A percentile compares a stretch with the other conserved stretches of the same genome.
Evolutionary conservation across 2,329 filamentous ascomycete species (phyloP).

Genomic region (Gremmenia infestans): DNA sequence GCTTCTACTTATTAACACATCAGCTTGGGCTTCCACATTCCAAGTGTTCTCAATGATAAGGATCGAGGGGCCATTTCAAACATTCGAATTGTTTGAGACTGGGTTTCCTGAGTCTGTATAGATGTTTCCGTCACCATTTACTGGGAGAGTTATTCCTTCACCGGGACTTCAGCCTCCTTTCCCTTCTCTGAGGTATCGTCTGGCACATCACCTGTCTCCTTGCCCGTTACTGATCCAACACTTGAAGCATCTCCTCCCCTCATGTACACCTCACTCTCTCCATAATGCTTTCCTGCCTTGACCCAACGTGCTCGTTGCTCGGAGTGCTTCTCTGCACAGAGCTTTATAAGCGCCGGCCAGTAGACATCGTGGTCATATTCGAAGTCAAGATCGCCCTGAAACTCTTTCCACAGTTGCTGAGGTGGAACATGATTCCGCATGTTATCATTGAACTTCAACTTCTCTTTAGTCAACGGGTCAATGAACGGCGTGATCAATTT

Average conservation of each 20-base stretch:
- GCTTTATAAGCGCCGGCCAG: conserved; percentile 77
- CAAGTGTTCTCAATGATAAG: too few relatives aligned
- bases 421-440: conserved; percentile 75
- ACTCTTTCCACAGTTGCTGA: conserved; percentile 73
- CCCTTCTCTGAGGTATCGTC: not conserved
- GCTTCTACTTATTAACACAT: too few relatives aligned
- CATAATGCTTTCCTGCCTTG: conserved; percentile 71
- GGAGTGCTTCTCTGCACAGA: conserved; percentile 62
- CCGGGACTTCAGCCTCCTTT: not conserved
- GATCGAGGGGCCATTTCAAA: not conserved
- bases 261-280: conserved; percentile 85
- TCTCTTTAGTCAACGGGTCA: conserved; percentile 86
- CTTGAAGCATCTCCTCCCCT: conserved; percentile 48
- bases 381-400: conserved; percentile 76
- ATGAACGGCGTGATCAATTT: conserved; percentile 95
- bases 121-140: not conserved
- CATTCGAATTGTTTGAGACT: not conserved
- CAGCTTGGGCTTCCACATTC: too few relatives aligned
- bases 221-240: conserved; percentile 9
- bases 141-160: not conserved
- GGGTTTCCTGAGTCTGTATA: not conserved
- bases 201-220: not conserved
- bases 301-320: conserved; percentile 68
- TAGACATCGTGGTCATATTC: conserved; percentile 85
- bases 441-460: conserved; percentile 97